These are phyloP conservation scores for Phanerochaete sordida DNA, from an alignment of 768 basidiomycete genomes.

Conservation along the genomic window DNA sequence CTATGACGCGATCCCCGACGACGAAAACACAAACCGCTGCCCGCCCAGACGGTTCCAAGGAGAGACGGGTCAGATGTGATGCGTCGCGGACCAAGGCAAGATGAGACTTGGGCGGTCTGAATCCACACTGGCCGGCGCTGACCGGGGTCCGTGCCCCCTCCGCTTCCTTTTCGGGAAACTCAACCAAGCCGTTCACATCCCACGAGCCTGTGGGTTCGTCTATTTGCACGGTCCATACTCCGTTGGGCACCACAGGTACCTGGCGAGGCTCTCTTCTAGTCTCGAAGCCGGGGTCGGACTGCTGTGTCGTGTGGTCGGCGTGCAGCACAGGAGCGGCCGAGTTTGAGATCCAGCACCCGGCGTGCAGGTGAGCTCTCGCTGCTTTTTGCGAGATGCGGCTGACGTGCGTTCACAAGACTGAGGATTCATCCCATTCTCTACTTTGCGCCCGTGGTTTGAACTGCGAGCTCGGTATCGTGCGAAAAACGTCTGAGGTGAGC, in stretches of 20 bases:
- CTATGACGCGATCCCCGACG: too few species aligned
- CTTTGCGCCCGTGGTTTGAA: not conserved
- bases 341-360: too few species aligned
- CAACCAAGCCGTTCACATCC: not conserved
- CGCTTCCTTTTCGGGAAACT: not conserved
- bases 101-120: not conserved
- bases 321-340: not conserved
- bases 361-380: not conserved
- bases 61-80: not conserved
- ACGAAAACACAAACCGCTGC: too few species aligned
- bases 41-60: too few species aligned
- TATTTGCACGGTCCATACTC: not conserved
- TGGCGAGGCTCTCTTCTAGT: not conserved
- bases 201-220: not conserved
- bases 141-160: not conserved
- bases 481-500: not conserved
- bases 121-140: not conserved
- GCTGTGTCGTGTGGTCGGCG: not conserved
- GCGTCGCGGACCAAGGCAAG: not conserved
- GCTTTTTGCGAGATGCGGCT: not conserved
- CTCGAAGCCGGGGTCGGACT: not conserved
- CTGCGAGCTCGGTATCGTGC: not conserved
- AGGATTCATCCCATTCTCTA: too few species aligned
- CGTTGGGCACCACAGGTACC: not conserved
- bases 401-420: too few species aligned